Percentiles rank a stretch among this genome's conserved stretches.
Conservation (phyloP, 2,329 filamentous ascomycete genomes). For the Xenosphaeropsis pyriputrescens region DNA sequence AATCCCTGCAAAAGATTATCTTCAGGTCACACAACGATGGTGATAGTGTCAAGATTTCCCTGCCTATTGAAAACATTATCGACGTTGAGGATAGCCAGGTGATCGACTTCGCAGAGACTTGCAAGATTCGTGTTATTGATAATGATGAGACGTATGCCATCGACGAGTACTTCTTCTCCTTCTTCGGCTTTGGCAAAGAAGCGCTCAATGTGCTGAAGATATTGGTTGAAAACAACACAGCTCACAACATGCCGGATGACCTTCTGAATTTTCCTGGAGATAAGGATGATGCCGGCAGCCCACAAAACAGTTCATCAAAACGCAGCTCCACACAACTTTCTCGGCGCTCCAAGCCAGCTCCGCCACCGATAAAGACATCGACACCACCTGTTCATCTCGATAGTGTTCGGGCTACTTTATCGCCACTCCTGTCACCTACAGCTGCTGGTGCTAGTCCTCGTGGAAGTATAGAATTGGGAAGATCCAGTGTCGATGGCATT, state of each 20-base stretch:
- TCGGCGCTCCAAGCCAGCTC: constrained; percentile 5
- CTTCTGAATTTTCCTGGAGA: constrained; percentile 8
- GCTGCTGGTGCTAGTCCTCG: constrained; percentile 29
- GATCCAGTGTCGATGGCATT: constrained; percentile 38
- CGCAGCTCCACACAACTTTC: constrained; percentile 8
- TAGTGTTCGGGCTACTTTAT: constrained; percentile 45
- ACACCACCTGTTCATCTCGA: constrained; percentile 27
- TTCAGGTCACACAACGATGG: constrained; percentile 93
- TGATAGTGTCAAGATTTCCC: constrained; percentile 88
- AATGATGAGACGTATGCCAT: constrained; percentile 90
- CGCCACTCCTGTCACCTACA: constrained; percentile 25
- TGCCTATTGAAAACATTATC: constrained; percentile 78
- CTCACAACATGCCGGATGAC: constrained; percentile 17
- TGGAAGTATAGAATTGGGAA: constrained; percentile 34
- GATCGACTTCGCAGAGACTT: constrained; percentile 81
- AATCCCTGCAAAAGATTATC: constrained; percentile 83
- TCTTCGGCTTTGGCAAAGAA: constrained; percentile 76
- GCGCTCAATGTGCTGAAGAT: constrained; percentile 59
- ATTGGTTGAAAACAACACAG: constrained; percentile 18
- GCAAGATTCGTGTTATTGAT: constrained; percentile 85
- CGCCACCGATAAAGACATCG: constrained; percentile 9
- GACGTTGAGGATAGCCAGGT: constrained; percentile 88
- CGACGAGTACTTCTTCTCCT: constrained; percentile 97
- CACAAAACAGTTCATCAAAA: constrained; percentile 9
- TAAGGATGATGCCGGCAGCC: constrained; percentile 8